Evolutionary conservation across 768 basidiomycete genomes (phyloP).

Genomic region (Lentinula edodes): DNA sequence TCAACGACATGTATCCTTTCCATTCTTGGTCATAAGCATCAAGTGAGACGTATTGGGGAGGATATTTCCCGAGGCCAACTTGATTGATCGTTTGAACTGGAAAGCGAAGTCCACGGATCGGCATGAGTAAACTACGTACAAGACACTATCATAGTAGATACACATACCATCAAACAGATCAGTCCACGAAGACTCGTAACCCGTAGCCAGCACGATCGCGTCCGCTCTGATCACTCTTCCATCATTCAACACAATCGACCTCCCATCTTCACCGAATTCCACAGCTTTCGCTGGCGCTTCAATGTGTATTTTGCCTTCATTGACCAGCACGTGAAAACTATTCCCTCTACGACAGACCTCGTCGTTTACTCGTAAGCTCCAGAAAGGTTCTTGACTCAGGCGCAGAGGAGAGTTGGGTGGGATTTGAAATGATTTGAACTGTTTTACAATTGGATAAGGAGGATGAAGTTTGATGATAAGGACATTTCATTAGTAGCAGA

Average conservation of each 20-base stretch:
- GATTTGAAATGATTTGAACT: conserved; percentile 30
- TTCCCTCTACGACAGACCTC: conserved; percentile 25
- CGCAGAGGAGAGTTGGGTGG: conserved; percentile 47
- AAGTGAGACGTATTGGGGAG: conserved; percentile 5
- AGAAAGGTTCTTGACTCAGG: conserved; percentile 6
- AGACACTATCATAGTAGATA: background rate
- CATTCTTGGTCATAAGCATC: conserved; percentile 20
- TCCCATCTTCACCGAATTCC: conserved; percentile 29
- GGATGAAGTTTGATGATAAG: conserved; percentile 1
- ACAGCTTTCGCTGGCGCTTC: conserved; percentile 36
- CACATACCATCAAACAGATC: conserved; percentile 26
- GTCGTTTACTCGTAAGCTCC: conserved; percentile 8
- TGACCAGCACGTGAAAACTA: conserved; percentile 46
- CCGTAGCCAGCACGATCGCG: conserved; percentile 52
- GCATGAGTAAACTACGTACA: background rate
- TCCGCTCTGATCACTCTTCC: conserved; percentile 37
- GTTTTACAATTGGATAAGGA: background rate
- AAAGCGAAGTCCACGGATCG: background rate
- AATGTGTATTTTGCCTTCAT: conserved; percentile 44
- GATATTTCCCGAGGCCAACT: conserved; percentile 11
- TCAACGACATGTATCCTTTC: conserved; percentile 32
- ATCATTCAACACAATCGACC: conserved; percentile 35
- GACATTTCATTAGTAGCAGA: background rate
- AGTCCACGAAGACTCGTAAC: conserved; percentile 55
- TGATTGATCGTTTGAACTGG: conserved; percentile 22